Evolutionary conservation across 257 asterid genomes (phyloP).

Genomic region (Salvia rosmarinus): DNA sequence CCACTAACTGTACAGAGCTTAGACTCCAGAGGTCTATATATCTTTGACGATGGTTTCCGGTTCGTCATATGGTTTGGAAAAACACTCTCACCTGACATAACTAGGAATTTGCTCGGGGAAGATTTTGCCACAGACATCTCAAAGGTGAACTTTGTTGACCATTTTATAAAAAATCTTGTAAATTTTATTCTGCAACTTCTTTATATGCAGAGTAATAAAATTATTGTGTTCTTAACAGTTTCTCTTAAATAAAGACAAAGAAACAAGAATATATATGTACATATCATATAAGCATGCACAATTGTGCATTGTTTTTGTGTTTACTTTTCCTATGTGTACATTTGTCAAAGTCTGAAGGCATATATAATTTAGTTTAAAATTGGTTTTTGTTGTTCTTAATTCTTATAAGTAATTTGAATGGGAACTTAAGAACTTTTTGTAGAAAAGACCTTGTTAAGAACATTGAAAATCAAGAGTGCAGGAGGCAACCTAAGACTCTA

Average conservation of each 20-base stretch:
- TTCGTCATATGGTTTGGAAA: constrained; percentile 94
- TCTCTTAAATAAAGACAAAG: not conserved
- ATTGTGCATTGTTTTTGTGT: not conserved
- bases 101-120: constrained; percentile 74
- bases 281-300: constrained; percentile 8
- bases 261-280: constrained; percentile 6
- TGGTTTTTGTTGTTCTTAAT: not conserved
- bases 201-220: constrained; percentile 7
- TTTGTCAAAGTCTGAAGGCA: not conserved
- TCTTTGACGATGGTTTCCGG: constrained; percentile 88
- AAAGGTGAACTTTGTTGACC: constrained; percentile 54
- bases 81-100: constrained; percentile 76
- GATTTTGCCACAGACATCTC: constrained; percentile 75
- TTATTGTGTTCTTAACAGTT: not conserved
- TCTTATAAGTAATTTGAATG: too few relatives aligned
- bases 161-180: not conserved
- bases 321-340: constrained; percentile 4
- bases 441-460: too few relatives aligned
- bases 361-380: not conserved
- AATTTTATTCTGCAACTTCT: constrained; percentile 12
- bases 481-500: too few relatives aligned
- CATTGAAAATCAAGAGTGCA: too few relatives aligned
- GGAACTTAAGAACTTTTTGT: too few relatives aligned
- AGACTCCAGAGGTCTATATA: constrained; percentile 83
- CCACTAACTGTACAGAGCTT: constrained; percentile 86